Evolutionary conservation across 2,329 filamentous ascomycete species (phyloP), one percentile per base, ranked within the genome.

Genomic region (Didymella segeticola): DNA sequence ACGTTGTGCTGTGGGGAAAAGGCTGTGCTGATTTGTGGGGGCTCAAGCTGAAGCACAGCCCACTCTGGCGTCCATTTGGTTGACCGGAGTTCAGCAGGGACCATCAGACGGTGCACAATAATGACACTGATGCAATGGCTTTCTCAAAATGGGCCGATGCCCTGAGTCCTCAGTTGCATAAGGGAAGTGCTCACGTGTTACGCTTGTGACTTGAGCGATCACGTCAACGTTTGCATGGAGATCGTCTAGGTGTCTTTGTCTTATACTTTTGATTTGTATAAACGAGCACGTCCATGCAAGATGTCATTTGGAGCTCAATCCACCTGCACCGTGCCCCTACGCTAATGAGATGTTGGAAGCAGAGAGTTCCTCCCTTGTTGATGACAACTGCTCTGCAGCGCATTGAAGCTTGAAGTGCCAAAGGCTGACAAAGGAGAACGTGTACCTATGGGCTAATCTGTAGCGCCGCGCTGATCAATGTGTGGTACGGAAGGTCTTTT

Each of bases 361-460:
- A 8, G 23, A 19, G 6, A 26, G 29, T 8, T 19, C 41, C 12
- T 43, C 19, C 25, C 31, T 30, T 12, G 20, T 20, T 31, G 10
- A 17, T 29, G 26, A 38, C 51, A 23, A 39, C 51, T 45, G 51
- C 51, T 48, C 51, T 48, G 51, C 45, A 53, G 51, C 27, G 38
- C 43, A 23, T 29, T 8, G 22, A 43, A 25, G 17, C 20, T 20
- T 7, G 19, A 25, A 14, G 14, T 37, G 38, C 39, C 10, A 26
- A 33, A 11, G 11, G 22, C 22, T 29, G 20, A 53, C 31, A 48
- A 48, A 48, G n/a, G 38, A 33, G 25, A 53, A 34, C 27, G 26
- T 43, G 17, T 17, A 22, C 23, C 30, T 31, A 9, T 37, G 4
- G 38, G 25, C 20, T n/a, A 15, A 43, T 12, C 5, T 30, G 25